Evolutionary conservation across 164 flowering plant species (phyloP), one percentile per base, ranked within the genome.

Genomic region (Magnolia kwangsiensis): DNA sequence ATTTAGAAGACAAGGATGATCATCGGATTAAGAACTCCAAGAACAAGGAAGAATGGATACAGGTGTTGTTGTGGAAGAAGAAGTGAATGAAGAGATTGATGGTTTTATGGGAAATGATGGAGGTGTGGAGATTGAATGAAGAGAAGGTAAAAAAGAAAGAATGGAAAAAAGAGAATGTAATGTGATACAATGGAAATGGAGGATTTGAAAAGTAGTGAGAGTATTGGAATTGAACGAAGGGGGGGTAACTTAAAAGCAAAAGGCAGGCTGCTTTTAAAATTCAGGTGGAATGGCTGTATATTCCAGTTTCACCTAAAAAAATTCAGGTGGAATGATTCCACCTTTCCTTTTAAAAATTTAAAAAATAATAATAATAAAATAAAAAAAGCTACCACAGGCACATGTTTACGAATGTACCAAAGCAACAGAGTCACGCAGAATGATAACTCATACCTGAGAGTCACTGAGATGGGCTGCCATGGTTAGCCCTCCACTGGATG

Each of bases 211-310:
- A 84, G 88, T 81, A 83, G 76, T 13, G 4, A 59, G 27, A 51
- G 27, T 24, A 24, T 24, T 24, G 27, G 27, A 24, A 51, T 8
- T 8, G 64, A 72, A 72, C 80, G 85, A 77, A 76, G 81, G 85
- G 80, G 85, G 75, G 1, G 77, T 69, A 82, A 85, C 83, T 80
- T 85, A 82, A 86, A 86, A 81, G 87, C 81, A 77, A 82, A 78
- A 80, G 81, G 66, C 76, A 77, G 76, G 79, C 72, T 73, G 84
- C 79, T 24, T 24, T 24, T 24, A 24, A 24, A 24, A 24, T 1
- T 24, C 27, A 24, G 27, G 27, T 24, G 27, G 27, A 24, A 24
- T 24, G 27, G 27, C 27, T 24, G 27, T 24, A 24, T 24, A 24
- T 24, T 24, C 27, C 27, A 24, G 27, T 24, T 24, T 24, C 27